phyloP scores from a whole-genome alignment of 2,329 filamentous ascomycete genomes.

The Fusarium chuoi region DNA sequence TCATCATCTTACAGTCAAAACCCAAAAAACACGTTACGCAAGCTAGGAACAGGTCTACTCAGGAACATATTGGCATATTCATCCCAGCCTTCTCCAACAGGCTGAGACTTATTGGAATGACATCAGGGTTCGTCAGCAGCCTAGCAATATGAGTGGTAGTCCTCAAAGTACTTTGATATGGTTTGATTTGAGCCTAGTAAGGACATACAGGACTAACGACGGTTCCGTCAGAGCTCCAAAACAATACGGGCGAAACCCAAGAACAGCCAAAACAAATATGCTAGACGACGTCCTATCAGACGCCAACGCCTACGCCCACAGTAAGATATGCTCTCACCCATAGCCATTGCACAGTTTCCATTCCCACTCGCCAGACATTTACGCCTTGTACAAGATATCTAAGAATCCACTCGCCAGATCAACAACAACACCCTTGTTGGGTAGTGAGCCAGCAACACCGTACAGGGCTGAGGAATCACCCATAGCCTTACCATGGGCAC shows the following conservation, averaged over 20 bases:
- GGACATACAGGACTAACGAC: neutral
- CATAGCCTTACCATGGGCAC: slow-evolving; percentile 71
- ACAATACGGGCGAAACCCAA: neutral
- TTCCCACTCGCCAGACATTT: slow-evolving; percentile 37
- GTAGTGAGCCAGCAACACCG: slow-evolving; percentile 92
- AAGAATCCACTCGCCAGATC: slow-evolving; percentile 91
- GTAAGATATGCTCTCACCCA: slow-evolving; percentile 6
- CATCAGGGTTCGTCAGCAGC: neutral
- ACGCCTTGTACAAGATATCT: slow-evolving; percentile 92
- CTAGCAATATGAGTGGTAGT: neutral
- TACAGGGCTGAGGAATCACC: slow-evolving; percentile 91
- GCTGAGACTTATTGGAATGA: neutral
- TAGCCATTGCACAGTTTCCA: neutral
- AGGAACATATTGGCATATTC: slow-evolving; percentile 16
- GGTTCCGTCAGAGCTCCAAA: neutral
- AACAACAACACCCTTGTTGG: slow-evolving; percentile 94
- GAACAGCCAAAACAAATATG: neutral
- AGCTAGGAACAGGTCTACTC: slow-evolving; percentile 28
- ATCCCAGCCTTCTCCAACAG: neutral
- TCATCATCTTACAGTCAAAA: slow-evolving; percentile 2
- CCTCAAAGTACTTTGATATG: neutral
- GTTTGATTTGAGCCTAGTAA: slow-evolving; percentile 1
- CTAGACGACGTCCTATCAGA: slow-evolving; percentile 8
- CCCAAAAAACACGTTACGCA: slow-evolving; percentile 19
- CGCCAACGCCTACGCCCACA: slow-evolving; percentile 22